Evolutionary conservation across 1,139 yeast genomes (phyloP).

Genomic region (Lodderomyces theae): DNA sequence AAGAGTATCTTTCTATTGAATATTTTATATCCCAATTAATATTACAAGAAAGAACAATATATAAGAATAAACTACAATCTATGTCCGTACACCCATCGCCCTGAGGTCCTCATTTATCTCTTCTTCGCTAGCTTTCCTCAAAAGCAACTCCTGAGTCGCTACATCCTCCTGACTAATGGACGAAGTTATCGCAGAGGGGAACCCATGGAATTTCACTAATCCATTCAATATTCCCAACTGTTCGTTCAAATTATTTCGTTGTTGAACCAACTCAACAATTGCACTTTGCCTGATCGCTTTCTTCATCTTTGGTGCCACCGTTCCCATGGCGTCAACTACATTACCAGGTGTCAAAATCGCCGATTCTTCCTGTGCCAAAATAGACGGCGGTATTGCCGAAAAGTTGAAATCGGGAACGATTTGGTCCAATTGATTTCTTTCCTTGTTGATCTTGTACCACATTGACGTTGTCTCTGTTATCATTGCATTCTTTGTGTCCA

Average conservation of each 20-base stretch:
- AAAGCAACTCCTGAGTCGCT: constrained; percentile 33
- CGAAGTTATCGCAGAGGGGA: constrained; percentile 62
- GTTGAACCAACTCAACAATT: constrained; percentile 47
- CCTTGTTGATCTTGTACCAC: constrained; percentile 93
- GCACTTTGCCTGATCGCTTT: constrained; percentile 38
- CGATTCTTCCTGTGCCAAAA: constrained; percentile 13
- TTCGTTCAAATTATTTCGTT: constrained; percentile 51
- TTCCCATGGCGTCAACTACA: constrained; percentile 11
- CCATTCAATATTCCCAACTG: constrained; percentile 61
- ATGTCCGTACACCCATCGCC: constrained; percentile 45
- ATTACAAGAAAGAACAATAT: not conserved
- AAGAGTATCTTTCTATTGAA: not conserved
- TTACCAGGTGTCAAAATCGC: constrained; percentile 7
- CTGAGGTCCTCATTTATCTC: constrained; percentile 60
- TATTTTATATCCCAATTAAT: not conserved
- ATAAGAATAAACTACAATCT: constrained; percentile 4
- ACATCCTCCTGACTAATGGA: constrained; percentile 30
- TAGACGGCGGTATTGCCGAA: constrained; percentile 32
- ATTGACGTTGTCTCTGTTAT: constrained; percentile 73
- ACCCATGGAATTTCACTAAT: constrained; percentile 55
- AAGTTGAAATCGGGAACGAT: constrained; percentile 48
- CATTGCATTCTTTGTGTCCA: constrained; percentile 66
- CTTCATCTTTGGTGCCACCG: constrained; percentile 27
- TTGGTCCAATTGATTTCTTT: constrained; percentile 80
- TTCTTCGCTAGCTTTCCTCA: constrained; percentile 55